phyloP scores from a whole-genome alignment of 1,139 yeast genomes.

The Geotrichum reessii region DNA sequence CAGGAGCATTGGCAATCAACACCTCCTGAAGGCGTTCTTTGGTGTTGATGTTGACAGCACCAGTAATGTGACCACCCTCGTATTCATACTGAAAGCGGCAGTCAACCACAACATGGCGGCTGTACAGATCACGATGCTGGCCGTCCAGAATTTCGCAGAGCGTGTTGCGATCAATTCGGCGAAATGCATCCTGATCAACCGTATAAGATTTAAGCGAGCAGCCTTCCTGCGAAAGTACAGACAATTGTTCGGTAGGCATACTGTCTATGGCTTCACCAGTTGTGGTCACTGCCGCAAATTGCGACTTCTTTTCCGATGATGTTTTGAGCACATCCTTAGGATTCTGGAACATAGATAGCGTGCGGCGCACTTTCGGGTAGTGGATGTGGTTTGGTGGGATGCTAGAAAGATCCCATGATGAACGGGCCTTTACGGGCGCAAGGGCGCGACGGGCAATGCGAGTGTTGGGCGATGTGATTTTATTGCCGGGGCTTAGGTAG shows the following conservation, averaged over 20 bases:
- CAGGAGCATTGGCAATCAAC: conserved; percentile 25
- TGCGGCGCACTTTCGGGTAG: conserved; percentile 46
- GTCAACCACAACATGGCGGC: conserved; percentile 64
- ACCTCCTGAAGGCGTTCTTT: conserved; percentile 58
- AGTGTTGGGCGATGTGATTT: background rate
- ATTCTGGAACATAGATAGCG: conserved; percentile 59
- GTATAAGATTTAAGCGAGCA: conserved; percentile 31
- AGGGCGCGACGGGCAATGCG: background rate
- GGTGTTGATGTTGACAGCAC: conserved; percentile 73
- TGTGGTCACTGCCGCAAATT: conserved; percentile 14
- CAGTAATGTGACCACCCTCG: conserved; percentile 83
- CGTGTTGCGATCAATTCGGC: conserved; percentile 65
- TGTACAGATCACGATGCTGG: conserved; percentile 49
- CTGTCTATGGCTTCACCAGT: conserved; percentile 13
- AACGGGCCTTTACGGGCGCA: background rate
- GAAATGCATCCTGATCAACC: conserved; percentile 60
- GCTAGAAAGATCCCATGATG: conserved; percentile 6
- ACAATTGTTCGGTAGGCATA: conserved; percentile 3
- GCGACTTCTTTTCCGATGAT: conserved; percentile 29
- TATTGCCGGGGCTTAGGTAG: background rate
- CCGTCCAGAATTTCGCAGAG: conserved; percentile 61
- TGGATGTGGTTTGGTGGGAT: background rate
- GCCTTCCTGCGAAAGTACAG: conserved; percentile 12
- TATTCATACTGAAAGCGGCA: conserved; percentile 91
- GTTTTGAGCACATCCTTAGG: conserved; percentile 34